These are phyloP conservation scores for Colletotrichum godetiae DNA, from an alignment of 2,329 filamentous ascomycete species.

Conservation along the genomic window DNA sequence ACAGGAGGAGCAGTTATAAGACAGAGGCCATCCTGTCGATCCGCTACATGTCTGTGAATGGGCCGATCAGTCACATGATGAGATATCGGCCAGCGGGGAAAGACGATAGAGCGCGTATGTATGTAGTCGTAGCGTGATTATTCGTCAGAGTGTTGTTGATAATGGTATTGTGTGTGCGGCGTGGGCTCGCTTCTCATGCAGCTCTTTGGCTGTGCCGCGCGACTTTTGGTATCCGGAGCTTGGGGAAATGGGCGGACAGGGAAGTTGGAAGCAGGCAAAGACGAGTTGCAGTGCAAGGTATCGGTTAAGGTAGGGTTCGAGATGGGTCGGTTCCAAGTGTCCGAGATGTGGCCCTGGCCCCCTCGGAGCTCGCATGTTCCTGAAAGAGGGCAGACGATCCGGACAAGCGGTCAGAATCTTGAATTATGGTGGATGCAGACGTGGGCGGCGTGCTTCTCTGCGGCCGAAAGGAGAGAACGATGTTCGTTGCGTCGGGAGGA, in stretches of 20 bases:
- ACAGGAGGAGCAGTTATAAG: background rate
- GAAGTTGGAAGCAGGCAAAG: conserved; percentile 7
- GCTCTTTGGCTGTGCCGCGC: conserved; percentile 6
- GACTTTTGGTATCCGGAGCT: background rate
- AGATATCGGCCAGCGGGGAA: background rate
- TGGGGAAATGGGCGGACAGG: conserved; percentile 1
- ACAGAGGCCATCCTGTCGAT: background rate
- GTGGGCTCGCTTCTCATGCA: conserved; percentile 27
- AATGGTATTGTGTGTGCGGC: background rate
- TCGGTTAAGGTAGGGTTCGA: background rate
- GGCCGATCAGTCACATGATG: background rate
- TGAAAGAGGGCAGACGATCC: conserved; percentile 12
- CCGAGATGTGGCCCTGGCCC: background rate
- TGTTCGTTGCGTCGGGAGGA: conserved; percentile 4
- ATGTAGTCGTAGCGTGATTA: background rate
- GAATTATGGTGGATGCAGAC: background rate
- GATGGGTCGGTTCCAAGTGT: conserved; percentile 11
- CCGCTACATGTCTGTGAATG: background rate
- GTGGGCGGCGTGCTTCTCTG: background rate
- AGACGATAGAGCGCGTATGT: background rate
- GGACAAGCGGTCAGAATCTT: conserved; percentile 19
- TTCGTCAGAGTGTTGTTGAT: background rate
- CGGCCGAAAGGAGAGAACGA: conserved; percentile 8
- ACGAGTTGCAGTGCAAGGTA: conserved; percentile 4
- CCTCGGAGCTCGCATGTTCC: conserved; percentile 1